Conservation (phyloP, 441 rosid genomes). For the Populus hybrid region DNA sequence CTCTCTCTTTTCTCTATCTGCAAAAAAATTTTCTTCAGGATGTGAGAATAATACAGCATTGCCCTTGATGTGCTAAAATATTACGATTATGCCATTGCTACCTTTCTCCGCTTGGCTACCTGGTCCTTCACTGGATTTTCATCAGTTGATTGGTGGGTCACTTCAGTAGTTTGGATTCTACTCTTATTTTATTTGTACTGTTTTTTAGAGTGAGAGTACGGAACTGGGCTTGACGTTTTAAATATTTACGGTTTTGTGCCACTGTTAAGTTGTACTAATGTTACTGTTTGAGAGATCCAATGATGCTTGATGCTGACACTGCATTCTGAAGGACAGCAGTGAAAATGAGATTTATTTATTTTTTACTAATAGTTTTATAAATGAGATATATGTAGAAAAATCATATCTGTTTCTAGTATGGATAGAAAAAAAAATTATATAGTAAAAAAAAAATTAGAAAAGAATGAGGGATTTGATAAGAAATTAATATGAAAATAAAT, state of each 20-base stretch:
- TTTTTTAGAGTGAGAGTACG: neutral
- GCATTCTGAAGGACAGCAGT: neutral
- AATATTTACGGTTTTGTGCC: neutral
- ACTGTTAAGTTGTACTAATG: neutral
- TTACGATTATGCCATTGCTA: neutral
- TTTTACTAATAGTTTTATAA: too few relatives aligned
- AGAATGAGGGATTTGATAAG: neutral
- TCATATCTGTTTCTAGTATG: too few relatives aligned
- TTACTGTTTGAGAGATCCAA: conserved; percentile 6
- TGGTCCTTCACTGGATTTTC: neutral
- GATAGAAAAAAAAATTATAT: too few relatives aligned
- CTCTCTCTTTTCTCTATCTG: conserved; percentile 22
- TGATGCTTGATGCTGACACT: conserved; percentile 13
- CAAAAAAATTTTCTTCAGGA: neutral
- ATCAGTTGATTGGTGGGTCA: neutral
- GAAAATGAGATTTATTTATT: neutral
- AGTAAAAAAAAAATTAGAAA: neutral
- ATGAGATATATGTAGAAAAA: too few relatives aligned
- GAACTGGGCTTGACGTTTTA: neutral
- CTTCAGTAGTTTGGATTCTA: neutral
- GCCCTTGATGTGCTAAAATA: neutral
- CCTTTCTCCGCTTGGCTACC: neutral
- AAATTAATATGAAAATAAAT: too few relatives aligned
- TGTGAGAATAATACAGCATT: neutral
- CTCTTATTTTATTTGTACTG: neutral